These are phyloP conservation scores for Ophiostoma australiae DNA, from an alignment of 2,329 filamentous ascomycete species.

Conservation along the genomic window DNA sequence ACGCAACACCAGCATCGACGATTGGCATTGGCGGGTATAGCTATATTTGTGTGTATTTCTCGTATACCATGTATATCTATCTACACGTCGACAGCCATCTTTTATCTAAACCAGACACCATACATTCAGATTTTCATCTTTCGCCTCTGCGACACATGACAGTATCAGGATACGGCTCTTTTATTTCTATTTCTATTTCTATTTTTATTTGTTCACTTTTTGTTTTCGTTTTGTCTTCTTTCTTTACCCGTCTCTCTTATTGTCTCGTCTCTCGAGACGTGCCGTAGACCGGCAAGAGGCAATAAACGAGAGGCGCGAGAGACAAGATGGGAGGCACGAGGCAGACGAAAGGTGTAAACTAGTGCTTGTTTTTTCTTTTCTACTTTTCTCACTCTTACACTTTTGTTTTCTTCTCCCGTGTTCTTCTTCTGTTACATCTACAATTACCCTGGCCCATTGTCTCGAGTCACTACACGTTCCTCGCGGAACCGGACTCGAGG, in stretches of 20 bases:
- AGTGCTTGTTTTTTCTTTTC: not conserved
- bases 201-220: not conserved
- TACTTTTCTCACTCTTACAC: too few relatives aligned
- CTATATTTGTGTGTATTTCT: not conserved
- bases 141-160: not conserved
- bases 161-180: slow-evolving; percentile 3
- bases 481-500: not conserved
- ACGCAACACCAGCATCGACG: slow-evolving; percentile 9
- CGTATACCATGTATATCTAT: not conserved
- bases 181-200: not conserved
- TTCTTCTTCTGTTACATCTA: not conserved
- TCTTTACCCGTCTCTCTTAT: not conserved
- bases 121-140: slow-evolving; percentile 6
- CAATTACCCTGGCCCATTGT: not conserved
- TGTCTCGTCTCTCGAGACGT: not conserved
- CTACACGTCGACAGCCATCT: slow-evolving; percentile 2
- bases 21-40: slow-evolving; percentile 1
- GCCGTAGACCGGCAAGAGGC: not conserved
- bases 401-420: too few relatives aligned
- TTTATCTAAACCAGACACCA: slow-evolving; percentile 10
- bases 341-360: not conserved
- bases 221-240: not conserved
- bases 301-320: not conserved
- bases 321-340: not conserved
- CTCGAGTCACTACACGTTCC: not conserved